Evolutionary conservation across 352 stramenopile species (phyloP).

Genomic region (Pythium insidiosum): DNA sequence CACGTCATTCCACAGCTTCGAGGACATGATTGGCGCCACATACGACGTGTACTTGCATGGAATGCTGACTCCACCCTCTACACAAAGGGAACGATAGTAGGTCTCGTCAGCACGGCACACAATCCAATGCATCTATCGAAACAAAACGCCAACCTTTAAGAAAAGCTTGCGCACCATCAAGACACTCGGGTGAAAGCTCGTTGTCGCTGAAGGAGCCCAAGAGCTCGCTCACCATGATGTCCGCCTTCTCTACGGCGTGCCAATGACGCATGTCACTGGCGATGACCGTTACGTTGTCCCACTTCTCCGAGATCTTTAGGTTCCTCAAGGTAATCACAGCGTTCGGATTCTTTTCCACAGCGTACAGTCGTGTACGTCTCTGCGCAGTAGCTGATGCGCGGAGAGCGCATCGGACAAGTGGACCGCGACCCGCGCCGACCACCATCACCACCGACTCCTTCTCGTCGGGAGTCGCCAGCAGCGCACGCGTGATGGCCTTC

Average conservation of each 20-base stretch:
- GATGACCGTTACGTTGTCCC: slow-evolving; percentile 83
- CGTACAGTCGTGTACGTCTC: slow-evolving; percentile 86
- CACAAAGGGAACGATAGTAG: no score
- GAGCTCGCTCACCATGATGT: slow-evolving; percentile 96
- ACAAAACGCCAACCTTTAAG: slow-evolving; percentile 84
- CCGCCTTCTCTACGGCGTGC: slow-evolving; percentile 74
- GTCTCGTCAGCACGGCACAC: no score
- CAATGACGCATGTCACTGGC: slow-evolving; percentile 83
- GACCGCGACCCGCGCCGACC: slow-evolving; percentile 94
- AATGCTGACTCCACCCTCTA: slow-evolving; percentile 85
- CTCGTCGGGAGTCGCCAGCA: slow-evolving; percentile 42
- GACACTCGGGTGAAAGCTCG: slow-evolving; percentile 97
- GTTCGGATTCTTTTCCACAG: slow-evolving; percentile 99
- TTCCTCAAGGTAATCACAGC: slow-evolving; percentile 93
- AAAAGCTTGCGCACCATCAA: slow-evolving; percentile 92
- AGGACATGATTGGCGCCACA: slow-evolving; percentile 92
- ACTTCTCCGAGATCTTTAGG: slow-evolving; percentile 79
- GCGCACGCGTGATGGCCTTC: slow-evolving; percentile 81
- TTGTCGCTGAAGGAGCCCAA: slow-evolving; percentile 98
- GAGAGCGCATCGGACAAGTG: slow-evolving; percentile 89
- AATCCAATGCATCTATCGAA: no score
- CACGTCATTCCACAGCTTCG: slow-evolving; percentile 90
- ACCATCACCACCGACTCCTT: slow-evolving; percentile 82
- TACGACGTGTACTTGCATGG: slow-evolving; percentile 92
- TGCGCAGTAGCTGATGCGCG: slow-evolving; percentile 54